Evolutionary conservation across 1,139 yeast genomes (phyloP).

Genomic region (Nakaseomyces uthaithaninus): DNA sequence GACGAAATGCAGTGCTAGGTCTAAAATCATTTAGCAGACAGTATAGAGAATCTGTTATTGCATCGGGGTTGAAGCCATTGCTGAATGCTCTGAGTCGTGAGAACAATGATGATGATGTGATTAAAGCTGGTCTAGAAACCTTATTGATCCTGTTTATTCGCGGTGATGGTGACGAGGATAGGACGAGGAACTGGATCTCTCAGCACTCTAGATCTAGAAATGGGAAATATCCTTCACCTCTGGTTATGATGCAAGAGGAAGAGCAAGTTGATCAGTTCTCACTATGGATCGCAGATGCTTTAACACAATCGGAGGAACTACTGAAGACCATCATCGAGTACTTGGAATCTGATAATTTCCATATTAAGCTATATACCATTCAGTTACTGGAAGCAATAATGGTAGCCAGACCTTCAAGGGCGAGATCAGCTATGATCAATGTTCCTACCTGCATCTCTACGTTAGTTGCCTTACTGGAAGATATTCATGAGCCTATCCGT

Average conservation of each 20-base stretch:
- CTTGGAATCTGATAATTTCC: slow-evolving; percentile 57
- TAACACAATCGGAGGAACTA: slow-evolving; percentile 61
- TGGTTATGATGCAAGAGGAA: slow-evolving; percentile 43
- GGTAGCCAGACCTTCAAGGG: slow-evolving; percentile 62
- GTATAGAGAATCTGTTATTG: slow-evolving; percentile 83
- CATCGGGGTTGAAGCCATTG: slow-evolving; percentile 75
- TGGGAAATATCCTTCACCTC: slow-evolving; percentile 78
- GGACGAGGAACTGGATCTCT: slow-evolving; percentile 58
- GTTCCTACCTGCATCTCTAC: slow-evolving; percentile 77
- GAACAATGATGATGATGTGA: slow-evolving; percentile 58
- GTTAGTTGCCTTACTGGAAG: slow-evolving; percentile 61
- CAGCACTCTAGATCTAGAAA: slow-evolving; percentile 70
- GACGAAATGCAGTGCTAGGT: slow-evolving; percentile 86
- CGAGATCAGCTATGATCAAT: slow-evolving; percentile 65
- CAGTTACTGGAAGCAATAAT: slow-evolving; percentile 81
- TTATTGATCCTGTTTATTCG: slow-evolving; percentile 71
- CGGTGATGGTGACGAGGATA: slow-evolving; percentile 45
- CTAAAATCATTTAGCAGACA: slow-evolving; percentile 84
- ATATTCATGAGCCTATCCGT: slow-evolving; percentile 77
- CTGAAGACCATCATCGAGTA: slow-evolving; percentile 52
- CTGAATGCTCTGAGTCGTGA: slow-evolving; percentile 62
- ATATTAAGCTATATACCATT: slow-evolving; percentile 67
- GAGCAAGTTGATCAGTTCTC: slow-evolving; percentile 90
- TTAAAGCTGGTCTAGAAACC: slow-evolving; percentile 80
- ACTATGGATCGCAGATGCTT: slow-evolving; percentile 90